Evolutionary conservation across 2,329 filamentous ascomycete genomes (phyloP), one percentile per base, ranked within the genome.

Genomic region (Microsporum canis): DNA sequence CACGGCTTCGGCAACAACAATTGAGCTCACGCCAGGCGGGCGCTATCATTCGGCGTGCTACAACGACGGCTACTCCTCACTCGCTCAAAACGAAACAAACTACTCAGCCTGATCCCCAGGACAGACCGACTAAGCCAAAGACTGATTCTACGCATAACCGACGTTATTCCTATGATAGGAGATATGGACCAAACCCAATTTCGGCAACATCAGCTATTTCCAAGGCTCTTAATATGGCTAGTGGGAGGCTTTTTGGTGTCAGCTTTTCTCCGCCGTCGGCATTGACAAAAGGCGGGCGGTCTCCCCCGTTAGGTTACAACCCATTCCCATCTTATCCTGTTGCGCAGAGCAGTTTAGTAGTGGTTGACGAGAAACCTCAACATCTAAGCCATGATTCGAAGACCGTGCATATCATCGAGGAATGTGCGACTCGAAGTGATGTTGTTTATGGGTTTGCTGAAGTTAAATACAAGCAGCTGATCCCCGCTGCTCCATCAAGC

Each of bases 391-490:
- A 96, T 69, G 94, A 97, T 70, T 79, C 82, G 14, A 84, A 83
- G 65, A 85, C 88, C 45, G 85, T 92, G 1, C 87, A 91, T 69
- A 82, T 84, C 51, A 91, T 97, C 61, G 92, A 99, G 72, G 91
- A 97, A 68, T 87, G 89, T 65, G 94, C 94, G 1, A 94, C 91
- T 36, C 83, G 91, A 43, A 96, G 91, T 70, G 91, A 99, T 72
- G 94, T 96, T 53, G 91, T 99, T 2, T 99, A 91, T 72, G 91
- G 92, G 2, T 97, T 99, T 74, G 94, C 94, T 4, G 92, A 99
- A 75, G 92, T 99, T 70, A 99, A 99, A 75, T 96, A 95, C 75
- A 94, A 95, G 74, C 94, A 99, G 73, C 82, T 99, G n/a, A 84
- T 96, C 57, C 94, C 94, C 2, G 78, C 94, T 51, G 85, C 89